Evolutionary conservation across 164 flowering plant species (phyloP).

Genomic region (Protea cynaroides): DNA sequence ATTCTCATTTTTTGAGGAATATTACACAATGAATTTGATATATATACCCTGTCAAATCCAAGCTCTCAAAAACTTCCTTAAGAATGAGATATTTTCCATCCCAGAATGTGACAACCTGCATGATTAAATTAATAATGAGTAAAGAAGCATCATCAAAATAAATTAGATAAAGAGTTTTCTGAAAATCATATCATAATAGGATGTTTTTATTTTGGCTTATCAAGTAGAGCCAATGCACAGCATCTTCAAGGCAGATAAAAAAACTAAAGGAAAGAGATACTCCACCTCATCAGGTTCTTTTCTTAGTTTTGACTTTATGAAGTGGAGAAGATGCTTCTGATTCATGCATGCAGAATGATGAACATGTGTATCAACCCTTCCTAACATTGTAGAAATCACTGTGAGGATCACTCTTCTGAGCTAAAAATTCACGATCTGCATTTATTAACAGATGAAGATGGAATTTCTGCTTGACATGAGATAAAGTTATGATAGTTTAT

Average conservation of each 20-base stretch:
- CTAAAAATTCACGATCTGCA: conserved; percentile 66
- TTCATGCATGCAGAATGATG: conserved; percentile 91
- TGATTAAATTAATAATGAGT: background rate
- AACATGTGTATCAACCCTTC: conserved; percentile 75
- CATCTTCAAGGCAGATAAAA: background rate
- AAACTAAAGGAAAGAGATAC: background rate
- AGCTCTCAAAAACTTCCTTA: conserved; percentile 72
- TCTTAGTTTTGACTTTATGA: conserved; percentile 62
- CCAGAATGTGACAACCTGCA: conserved; percentile 71
- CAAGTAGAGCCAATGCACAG: background rate
- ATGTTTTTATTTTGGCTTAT: background rate
- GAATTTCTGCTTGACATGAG: conserved; percentile 45
- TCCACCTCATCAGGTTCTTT: conserved; percentile 77
- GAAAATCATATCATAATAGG: background rate
- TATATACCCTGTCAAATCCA: conserved; percentile 67
- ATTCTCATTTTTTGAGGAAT: background rate
- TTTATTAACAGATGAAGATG: conserved; percentile 56
- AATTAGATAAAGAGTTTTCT: background rate
- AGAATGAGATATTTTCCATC: conserved; percentile 72
- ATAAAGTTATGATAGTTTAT: background rate
- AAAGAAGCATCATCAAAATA: background rate
- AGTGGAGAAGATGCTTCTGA: conserved; percentile 68
- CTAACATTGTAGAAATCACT: conserved; percentile 76
- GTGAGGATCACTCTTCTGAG: conserved; percentile 74
- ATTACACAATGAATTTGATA: background rate